Evolutionary conservation across 176 grass and related monocot species (phyloP).

Genomic region (Thinopyrum elongatum): DNA sequence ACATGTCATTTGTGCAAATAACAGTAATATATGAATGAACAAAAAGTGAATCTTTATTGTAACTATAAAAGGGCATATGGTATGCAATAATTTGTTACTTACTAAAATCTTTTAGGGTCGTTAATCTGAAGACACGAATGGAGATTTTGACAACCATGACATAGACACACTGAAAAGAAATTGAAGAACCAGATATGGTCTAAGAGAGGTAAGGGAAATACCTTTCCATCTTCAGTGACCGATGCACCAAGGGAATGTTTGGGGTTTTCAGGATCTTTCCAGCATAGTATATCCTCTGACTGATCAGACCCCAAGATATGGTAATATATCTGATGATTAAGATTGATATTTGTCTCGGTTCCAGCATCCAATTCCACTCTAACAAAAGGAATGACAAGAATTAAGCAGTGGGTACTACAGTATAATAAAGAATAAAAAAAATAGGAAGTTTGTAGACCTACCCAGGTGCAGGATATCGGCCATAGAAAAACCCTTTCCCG

Average conservation of each 20-base stretch:
- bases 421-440: not conserved
- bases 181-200: constrained; percentile 3
- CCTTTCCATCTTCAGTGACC: constrained; percentile 93
- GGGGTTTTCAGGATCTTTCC: constrained; percentile 90
- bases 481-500: constrained; percentile 91
- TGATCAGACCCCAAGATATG: constrained; percentile 88
- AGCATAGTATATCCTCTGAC: constrained; percentile 89
- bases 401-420: constrained; percentile 13
- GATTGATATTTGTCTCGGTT: constrained; percentile 90
- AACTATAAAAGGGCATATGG: not conserved
- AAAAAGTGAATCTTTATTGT: not conserved
- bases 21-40: not conserved
- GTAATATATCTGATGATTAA: constrained; percentile 90
- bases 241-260: constrained; percentile 55
- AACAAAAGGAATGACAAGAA: constrained; percentile 26
- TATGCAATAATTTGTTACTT: not conserved
- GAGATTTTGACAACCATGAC: not conserved
- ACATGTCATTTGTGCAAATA: not conserved
- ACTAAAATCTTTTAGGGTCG: not conserved
- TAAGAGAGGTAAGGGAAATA: not conserved
- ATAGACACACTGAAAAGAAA: not conserved
- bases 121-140: not conserved
- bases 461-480: constrained; percentile 82
- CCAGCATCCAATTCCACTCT: constrained; percentile 74
- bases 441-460: constrained; percentile 18